These are phyloP conservation scores for Cairneyella variabilis DNA, from an alignment of 495 filamentous ascomycete genomes.

Conservation along the genomic window DNA sequence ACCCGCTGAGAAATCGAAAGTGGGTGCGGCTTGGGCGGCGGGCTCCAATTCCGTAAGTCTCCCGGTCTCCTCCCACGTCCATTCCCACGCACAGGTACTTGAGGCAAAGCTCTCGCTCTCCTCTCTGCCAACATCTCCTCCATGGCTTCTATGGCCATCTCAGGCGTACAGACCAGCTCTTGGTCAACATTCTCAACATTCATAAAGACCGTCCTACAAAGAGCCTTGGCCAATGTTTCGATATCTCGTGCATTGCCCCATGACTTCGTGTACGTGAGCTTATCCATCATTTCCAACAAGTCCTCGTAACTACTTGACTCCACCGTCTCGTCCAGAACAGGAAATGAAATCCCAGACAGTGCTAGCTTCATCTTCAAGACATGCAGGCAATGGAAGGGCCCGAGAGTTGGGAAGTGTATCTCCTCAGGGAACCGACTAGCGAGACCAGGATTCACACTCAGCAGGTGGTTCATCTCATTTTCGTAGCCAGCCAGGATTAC, in stretches of 20 bases:
- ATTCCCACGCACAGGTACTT: not conserved
- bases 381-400: conserved; percentile 39
- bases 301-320: not conserved
- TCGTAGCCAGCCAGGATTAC: conserved; percentile 75
- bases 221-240: conserved; percentile 45
- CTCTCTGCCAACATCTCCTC: conserved; percentile 10
- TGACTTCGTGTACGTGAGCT: conserved; percentile 31
- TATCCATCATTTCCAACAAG: not conserved
- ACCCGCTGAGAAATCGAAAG: too few species aligned
- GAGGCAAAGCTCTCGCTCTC: not conserved
- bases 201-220: conserved; percentile 26
- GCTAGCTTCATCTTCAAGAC: conserved; percentile 3
- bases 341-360: not conserved
- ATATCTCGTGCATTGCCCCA: conserved; percentile 71
- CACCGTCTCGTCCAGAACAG: not conserved
- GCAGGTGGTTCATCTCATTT: conserved; percentile 64
- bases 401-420: conserved; percentile 47
- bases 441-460: conserved; percentile 57
- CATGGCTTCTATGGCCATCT: not conserved
- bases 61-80: too few species aligned
- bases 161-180: conserved; percentile 1
- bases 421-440: conserved; percentile 57
- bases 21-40: too few species aligned
- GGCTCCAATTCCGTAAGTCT: too few species aligned
- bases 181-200: not conserved